These are phyloP conservation scores for Abrus pulchellus DNA, from an alignment of 306 rosid genomes.

Conservation along the genomic window DNA sequence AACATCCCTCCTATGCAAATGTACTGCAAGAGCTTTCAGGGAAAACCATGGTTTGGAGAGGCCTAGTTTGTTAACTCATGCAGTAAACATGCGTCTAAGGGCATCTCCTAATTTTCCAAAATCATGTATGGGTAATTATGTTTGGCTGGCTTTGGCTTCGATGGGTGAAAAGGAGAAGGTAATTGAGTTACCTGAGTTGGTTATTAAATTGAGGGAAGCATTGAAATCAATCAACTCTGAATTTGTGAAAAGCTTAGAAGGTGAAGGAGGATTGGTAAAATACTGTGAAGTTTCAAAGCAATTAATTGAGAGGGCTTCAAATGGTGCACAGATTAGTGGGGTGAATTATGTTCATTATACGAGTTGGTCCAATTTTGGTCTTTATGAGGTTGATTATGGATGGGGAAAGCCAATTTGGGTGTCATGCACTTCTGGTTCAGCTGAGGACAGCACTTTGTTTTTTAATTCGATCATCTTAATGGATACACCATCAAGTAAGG, in stretches of 20 bases:
- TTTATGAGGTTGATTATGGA: conserved; percentile 19
- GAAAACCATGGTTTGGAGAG: conserved; percentile 6
- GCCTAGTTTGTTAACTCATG: neutral
- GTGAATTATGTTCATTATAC: neutral
- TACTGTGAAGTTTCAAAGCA: neutral
- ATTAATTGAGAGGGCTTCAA: neutral
- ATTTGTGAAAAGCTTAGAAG: neutral
- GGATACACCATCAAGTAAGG: neutral
- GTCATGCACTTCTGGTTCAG: neutral
- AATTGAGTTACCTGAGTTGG: neutral
- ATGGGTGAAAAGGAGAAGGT: neutral
- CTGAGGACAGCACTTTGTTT: no score
- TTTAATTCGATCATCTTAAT: neutral
- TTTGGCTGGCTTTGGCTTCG: neutral
- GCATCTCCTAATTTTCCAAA: conserved; percentile 17
- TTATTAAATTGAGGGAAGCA: neutral
- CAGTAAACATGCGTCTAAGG: conserved; percentile 7
- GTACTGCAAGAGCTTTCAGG: neutral
- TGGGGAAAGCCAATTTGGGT: conserved; percentile 37
- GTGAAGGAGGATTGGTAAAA: neutral
- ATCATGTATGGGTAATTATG: conserved; percentile 16
- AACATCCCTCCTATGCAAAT: conserved; percentile 22
- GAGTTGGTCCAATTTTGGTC: neutral
- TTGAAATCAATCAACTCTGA: neutral
- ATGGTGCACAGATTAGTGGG: neutral